These are phyloP conservation scores for Parmelia sp. DNA, from an alignment of 495 filamentous ascomycete genomes.

Conservation along the genomic window DNA sequence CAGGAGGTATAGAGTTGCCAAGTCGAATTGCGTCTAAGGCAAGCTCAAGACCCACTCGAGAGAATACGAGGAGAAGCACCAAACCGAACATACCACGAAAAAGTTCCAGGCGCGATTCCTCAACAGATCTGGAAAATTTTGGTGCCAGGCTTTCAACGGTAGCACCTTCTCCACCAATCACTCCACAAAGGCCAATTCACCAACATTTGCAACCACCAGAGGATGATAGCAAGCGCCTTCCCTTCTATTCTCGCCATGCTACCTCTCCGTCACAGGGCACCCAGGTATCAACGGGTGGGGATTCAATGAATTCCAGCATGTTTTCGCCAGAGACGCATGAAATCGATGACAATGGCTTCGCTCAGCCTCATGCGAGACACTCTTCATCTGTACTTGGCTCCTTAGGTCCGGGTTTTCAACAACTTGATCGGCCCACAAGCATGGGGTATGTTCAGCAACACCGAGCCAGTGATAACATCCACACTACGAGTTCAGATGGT, in stretches of 20 bases:
- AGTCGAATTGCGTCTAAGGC: constrained; percentile 57
- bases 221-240: constrained; percentile 18
- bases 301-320: constrained; percentile 25
- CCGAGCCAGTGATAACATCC: constrained; percentile 51
- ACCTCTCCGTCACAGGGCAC: constrained; percentile 23
- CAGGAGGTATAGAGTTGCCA: constrained; percentile 57
- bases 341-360: constrained; percentile 2
- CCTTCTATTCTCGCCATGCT: constrained; percentile 22
- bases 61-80: constrained; percentile 33
- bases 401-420: constrained; percentile 27
- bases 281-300: constrained; percentile 21
- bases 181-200: constrained; percentile 26
- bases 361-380: constrained; percentile 24
- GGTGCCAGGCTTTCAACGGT: constrained; percentile 26
- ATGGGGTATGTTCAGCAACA: constrained; percentile 72
- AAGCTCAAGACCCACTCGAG: constrained; percentile 35
- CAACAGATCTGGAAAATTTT: constrained; percentile 23
- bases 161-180: constrained; percentile 26
- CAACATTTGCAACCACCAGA: constrained; percentile 17
- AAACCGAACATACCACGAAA: constrained; percentile 50
- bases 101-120: constrained; percentile 52
- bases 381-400: constrained; percentile 30
- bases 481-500: constrained; percentile 51
- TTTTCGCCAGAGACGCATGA: constrained; percentile 17
- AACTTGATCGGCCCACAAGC: constrained; percentile 55